Conservation (phyloP, 108 stramenopile genomes). For the Skeletonema potamos region DNA sequence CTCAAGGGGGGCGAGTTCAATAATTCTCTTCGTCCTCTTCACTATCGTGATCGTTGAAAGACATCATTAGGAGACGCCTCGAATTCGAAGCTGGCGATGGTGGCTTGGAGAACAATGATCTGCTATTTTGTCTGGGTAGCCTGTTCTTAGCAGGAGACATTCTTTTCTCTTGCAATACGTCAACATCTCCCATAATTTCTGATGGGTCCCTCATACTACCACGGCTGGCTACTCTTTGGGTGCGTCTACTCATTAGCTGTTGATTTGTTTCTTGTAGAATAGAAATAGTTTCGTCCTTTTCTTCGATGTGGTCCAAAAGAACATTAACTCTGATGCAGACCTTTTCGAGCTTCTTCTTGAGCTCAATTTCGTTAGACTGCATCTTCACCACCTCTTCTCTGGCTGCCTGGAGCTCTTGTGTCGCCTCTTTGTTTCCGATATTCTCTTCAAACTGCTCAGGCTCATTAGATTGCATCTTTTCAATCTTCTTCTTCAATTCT, state of each 20-base stretch:
- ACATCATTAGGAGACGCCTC: not conserved
- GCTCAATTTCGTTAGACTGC: slow-evolving; percentile 37
- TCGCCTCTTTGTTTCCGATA: slow-evolving; percentile 14
- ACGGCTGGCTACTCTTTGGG: not conserved
- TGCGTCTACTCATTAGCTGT: not conserved
- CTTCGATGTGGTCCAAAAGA: not conserved
- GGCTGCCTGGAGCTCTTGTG: slow-evolving; percentile 30
- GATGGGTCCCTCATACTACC: not conserved
- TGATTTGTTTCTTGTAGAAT: not conserved
- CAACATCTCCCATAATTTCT: not conserved
- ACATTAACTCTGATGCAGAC: not conserved
- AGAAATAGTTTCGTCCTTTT: not conserved
- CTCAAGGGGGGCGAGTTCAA: too few species aligned
- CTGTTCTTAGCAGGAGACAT: not conserved
- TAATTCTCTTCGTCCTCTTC: not conserved
- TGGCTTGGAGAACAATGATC: not conserved
- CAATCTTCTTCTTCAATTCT: slow-evolving; percentile 2
- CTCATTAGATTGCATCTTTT: slow-evolving; percentile 26
- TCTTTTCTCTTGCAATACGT: not conserved
- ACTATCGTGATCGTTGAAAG: not conserved
- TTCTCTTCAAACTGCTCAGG: slow-evolving; percentile 37
- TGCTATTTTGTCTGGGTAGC: not conserved
- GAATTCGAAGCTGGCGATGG: not conserved
- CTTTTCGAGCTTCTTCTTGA: slow-evolving; percentile 42
- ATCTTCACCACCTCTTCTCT: slow-evolving; percentile 54